A percentile compares a stretch with the other conserved stretches of the same genome.
phyloP scores from a whole-genome alignment of 805 yeast genomes.

The Spathaspora sp. region DNA sequence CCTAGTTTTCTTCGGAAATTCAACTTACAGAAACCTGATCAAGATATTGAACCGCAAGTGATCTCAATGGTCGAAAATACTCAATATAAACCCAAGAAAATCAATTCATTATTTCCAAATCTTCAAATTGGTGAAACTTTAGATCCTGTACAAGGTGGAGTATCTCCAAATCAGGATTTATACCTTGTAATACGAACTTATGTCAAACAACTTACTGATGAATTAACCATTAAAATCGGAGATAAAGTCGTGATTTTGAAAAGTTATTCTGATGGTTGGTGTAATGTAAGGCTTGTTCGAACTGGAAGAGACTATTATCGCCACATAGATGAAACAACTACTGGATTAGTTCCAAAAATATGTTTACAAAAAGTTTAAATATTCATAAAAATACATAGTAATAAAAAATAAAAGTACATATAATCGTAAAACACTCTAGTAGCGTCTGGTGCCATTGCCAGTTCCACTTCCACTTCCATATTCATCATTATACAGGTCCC shows the following conservation, averaged over 20 bases:
- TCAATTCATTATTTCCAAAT: neutral
- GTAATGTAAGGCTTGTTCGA: conserved; percentile 19
- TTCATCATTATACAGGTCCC: neutral
- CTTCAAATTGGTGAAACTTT: neutral
- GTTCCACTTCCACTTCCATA: neutral
- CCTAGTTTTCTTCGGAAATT: conserved; percentile 32
- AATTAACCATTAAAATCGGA: conserved; percentile 26
- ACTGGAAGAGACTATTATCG: conserved; percentile 6
- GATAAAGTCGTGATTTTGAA: conserved; percentile 23
- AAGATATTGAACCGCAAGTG: conserved; percentile 2
- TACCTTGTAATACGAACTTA: conserved; percentile 25
- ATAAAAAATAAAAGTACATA: neutral
- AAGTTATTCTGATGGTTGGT: conserved; percentile 38
- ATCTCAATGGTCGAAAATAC: neutral
- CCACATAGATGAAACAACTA: conserved; percentile 1
- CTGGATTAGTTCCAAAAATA: conserved; percentile 33
- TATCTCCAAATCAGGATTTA: neutral
- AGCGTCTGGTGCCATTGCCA: neutral
- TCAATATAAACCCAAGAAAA: neutral
- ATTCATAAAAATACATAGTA: conserved; percentile 1
- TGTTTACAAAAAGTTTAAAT: conserved; percentile 17
- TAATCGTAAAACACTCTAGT: neutral
- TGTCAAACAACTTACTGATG: conserved; percentile 28
- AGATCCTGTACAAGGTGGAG: conserved; percentile 3
- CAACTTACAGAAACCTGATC: conserved; percentile 20